Percentiles rank a stretch among this genome's conserved stretches.
phyloP scores from a whole-genome alignment of 352 stramenopile species.

The Phytophthora pisi region DNA sequence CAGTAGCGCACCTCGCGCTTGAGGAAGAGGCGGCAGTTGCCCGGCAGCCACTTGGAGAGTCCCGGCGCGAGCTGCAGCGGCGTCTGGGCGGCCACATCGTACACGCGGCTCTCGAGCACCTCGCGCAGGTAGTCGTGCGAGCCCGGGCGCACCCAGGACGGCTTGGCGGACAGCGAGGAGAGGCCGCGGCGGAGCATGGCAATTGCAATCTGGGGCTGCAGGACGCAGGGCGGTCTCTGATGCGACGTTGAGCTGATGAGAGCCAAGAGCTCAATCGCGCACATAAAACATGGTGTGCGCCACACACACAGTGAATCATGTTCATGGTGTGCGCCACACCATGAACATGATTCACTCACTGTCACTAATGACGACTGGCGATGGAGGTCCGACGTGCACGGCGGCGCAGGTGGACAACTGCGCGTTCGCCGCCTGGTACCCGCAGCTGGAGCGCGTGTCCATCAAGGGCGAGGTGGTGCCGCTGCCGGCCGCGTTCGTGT shows the following conservation, averaged over 20 bases:
- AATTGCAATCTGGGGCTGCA: slow-evolving; percentile 13
- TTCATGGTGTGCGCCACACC: too few species aligned
- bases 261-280: slow-evolving; percentile 28
- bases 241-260: background rate
- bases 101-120: slow-evolving; percentile 83
- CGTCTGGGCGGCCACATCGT: slow-evolving; percentile 82
- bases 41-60: slow-evolving; percentile 59
- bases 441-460: slow-evolving; percentile 54
- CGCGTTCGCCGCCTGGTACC: slow-evolving; percentile 78
- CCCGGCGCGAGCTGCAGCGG: slow-evolving; percentile 64
- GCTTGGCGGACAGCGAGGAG: slow-evolving; percentile 33
- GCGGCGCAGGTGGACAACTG: slow-evolving; percentile 81
- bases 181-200: slow-evolving; percentile 41
- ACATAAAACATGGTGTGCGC: slow-evolving; percentile 2
- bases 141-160: slow-evolving; percentile 69
- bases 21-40: slow-evolving; percentile 77
- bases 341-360: background rate
- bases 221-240: background rate
- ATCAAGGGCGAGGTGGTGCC: slow-evolving; percentile 69
- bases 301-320: too few species aligned
- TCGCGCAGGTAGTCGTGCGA: slow-evolving; percentile 81
- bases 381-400: slow-evolving; percentile 53
- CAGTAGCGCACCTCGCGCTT: slow-evolving; percentile 90
- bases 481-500: slow-evolving; percentile 60
- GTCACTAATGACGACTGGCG: background rate